phyloP scores from a whole-genome alignment of 2,329 filamentous ascomycete genomes.

The Coniella vitis region DNA sequence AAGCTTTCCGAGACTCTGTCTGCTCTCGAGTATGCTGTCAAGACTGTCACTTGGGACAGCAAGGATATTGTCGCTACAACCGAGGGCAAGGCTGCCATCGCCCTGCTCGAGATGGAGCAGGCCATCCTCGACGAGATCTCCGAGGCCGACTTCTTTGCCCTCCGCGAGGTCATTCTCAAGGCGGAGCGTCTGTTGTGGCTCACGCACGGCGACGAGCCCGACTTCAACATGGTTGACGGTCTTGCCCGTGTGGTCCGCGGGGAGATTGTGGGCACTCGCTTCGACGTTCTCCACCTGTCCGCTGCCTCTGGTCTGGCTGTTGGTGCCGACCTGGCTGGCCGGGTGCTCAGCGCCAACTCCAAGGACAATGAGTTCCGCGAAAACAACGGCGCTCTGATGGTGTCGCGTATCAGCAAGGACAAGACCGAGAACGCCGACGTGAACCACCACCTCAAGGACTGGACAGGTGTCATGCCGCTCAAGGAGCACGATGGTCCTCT shows the following conservation, averaged over 20 bases:
- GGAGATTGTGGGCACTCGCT: slow-evolving; percentile 8
- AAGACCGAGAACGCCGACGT: slow-evolving; percentile 8
- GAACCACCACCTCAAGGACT: slow-evolving; percentile 9
- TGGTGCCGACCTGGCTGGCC: slow-evolving; percentile 6
- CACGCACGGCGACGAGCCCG: slow-evolving; percentile 9
- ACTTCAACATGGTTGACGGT: slow-evolving; percentile 11
- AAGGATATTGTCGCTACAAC: slow-evolving; percentile 5
- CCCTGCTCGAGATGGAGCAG: slow-evolving; percentile 11
- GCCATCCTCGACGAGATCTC: slow-evolving; percentile 8
- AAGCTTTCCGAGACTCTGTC: slow-evolving; percentile 8
- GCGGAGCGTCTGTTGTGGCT: slow-evolving; percentile 9
- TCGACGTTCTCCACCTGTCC: slow-evolving; percentile 6
- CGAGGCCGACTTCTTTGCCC: slow-evolving; percentile 6
- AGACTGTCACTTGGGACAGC: slow-evolving; percentile 4
- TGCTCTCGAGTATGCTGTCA: slow-evolving; percentile 6
- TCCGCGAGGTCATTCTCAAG: slow-evolving; percentile 8
- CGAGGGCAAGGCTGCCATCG: slow-evolving; percentile 6
- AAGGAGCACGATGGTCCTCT: slow-evolving; percentile 8
- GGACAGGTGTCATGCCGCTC: slow-evolving; percentile 6
- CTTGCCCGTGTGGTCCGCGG: slow-evolving; percentile 7
- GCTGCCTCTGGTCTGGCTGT: slow-evolving; percentile 2
- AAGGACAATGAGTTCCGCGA: slow-evolving; percentile 13
- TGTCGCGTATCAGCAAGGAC: slow-evolving; percentile 9
- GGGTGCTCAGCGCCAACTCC: slow-evolving; percentile 4
- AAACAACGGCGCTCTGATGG: slow-evolving; percentile 4